Conservation (phyloP, 1,284 basidiomycete species). For the Cryptococcus amylolentus region DNA sequence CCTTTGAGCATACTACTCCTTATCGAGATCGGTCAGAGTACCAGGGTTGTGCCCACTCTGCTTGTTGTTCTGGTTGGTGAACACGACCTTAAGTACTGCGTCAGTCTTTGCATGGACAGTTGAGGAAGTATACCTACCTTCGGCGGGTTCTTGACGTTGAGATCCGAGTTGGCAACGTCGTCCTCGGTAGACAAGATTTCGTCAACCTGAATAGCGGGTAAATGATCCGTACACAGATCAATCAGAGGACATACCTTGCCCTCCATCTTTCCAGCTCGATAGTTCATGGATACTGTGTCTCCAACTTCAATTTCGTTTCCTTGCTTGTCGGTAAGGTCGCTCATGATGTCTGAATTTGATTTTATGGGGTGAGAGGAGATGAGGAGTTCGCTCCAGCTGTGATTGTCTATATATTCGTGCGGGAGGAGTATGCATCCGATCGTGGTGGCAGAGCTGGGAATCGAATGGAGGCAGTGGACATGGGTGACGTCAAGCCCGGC, state of each 20-base stretch:
- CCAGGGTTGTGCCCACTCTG: background rate
- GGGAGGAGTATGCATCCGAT: too few species aligned
- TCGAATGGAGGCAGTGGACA: too few species aligned
- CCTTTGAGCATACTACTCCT: background rate
- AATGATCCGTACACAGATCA: background rate
- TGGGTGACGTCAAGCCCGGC: background rate
- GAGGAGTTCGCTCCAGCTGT: background rate
- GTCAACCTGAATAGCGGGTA: background rate
- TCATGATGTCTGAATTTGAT: background rate
- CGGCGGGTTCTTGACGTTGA: slow-evolving; percentile 2
- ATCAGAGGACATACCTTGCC: background rate
- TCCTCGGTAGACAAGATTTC: slow-evolving; percentile 3
- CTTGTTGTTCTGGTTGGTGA: background rate
- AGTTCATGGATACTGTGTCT: background rate
- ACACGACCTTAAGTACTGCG: background rate
- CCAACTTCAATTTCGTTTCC: background rate
- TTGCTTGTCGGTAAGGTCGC: slow-evolving; percentile 2
- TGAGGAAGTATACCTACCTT: background rate
- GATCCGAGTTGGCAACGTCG: background rate
- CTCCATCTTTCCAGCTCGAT: slow-evolving; percentile 2
- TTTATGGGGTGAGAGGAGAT: background rate
- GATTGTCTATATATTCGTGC: too few species aligned
- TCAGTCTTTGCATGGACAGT: background rate
- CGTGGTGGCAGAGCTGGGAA: too few species aligned
- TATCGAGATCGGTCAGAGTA: background rate